Base-by-base conservation (phyloP, 768 basidiomycete genomes). In the Hericium alpestre region DNA sequence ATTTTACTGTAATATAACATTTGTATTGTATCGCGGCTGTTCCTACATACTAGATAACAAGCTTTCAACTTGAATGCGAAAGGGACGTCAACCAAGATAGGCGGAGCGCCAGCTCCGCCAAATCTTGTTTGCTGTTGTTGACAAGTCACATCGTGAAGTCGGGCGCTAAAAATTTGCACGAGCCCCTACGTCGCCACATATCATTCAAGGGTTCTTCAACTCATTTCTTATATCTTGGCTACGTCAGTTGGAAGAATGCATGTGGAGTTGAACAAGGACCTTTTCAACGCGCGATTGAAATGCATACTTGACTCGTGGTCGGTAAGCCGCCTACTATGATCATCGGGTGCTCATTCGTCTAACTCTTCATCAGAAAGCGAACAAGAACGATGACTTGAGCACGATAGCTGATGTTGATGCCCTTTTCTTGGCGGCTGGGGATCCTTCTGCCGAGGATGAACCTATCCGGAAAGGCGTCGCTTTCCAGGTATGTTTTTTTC, bases 401-500 rank as follows among this genome's bases (percentile, higher is more conserved):
- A 76, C 86, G 9, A 74, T 92, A 72, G 77, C 79, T 4, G 81
- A 81, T 58, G 76, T 76, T 8, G 88, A 90, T 63, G 86, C 85
- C 15, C 72, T 93, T 22, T 66, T 91, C 3, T 73, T 92, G 13
- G 66, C 83, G 32, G 83, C 90, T 38, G 49, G 49, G 49, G 49
- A 51, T 25, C 49, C 49, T 20, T 51, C 49, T 9, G 90, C 90
- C 32, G 90, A 97, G 65, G 95, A 97, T 62, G 89, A 90, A 64
- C 84, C 89, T n/a, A 82, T 91, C 64, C 82, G 87, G 58, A 95
- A 93, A 68, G 90, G 93, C 11, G 89, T 88, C 23, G 92, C 91
- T 41, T 79, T 97, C 59, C 95, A 98, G 75, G 95, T 92, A 60
- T 58, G 81, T 67, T 32, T 23, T 38, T n/a, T 20, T n/a, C n/a